Evolutionary conservation across 306 rosid species (phyloP), one percentile per base, ranked within the genome.

Genomic region (Myrica gale): DNA sequence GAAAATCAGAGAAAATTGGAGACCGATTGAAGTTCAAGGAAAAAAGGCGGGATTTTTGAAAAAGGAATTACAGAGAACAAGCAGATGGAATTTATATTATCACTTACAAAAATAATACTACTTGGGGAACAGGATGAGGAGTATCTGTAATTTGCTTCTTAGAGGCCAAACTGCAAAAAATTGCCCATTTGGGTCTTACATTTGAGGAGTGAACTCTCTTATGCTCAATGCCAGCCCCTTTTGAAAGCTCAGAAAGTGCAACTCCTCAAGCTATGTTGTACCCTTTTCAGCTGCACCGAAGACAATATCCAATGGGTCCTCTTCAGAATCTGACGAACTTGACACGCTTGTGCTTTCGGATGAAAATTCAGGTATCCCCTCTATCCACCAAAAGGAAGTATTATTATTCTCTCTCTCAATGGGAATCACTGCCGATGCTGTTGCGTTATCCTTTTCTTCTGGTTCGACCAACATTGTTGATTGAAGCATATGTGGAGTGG

Each of bases 241-340:
- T 10, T 21, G 19, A 69, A 69, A 46, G 73, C 56, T 13, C 21
- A 5, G 43, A 20, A 47, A 53, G 5, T 12, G 39, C 2, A 65
- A 9, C 7, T 37, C 17, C 44, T 7, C 0, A 7, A 52, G 17
- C 20, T 43, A 4, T 39, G 4, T 47, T 4, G 45, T 12, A 23
- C 16, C 45, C 66, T 3, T 41, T 4, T 60, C 53, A 4, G 42
- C 32, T 10, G 17, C 1, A 46, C 16, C 52, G 43, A 56, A 19
- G 72, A 47, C 23, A 45, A 74, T 50, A 68, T 71, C 60, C 16
- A 74, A 50, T 62, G 56, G 8, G 9, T 48, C 23, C 20, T 47
- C 69, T 1, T 78, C 81, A 0, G 90, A 88, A 50, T 89, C 91
- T 17, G 92, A 89, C 60, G 85, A 86, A 5, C 77, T 43, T 69